Evolutionary conservation across 345 rosid genomes (phyloP).

Genomic region (Triadica sebifera): DNA sequence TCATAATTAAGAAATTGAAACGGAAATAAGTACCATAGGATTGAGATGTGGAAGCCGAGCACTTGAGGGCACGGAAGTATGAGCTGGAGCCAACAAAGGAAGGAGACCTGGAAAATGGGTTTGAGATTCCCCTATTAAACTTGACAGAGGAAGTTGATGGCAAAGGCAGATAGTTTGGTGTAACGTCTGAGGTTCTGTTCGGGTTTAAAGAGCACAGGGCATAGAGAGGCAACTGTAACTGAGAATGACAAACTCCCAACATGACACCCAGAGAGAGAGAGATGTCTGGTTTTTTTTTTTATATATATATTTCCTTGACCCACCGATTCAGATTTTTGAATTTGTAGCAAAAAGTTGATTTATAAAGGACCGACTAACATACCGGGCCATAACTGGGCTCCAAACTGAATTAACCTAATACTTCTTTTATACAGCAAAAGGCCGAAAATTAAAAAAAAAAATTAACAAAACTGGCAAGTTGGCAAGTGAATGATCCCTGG

Average conservation of each 20-base stretch:
- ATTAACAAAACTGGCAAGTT: no score
- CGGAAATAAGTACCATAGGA: conserved; percentile 38
- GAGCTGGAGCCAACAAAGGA: conserved; percentile 19
- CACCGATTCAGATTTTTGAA: no score
- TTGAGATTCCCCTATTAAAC: conserved; percentile 24
- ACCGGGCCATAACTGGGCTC: no score
- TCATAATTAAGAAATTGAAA: background rate
- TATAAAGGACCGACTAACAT: no score
- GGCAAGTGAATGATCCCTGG: no score
- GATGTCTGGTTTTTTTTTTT: background rate
- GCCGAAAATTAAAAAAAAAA: no score
- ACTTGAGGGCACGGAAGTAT: conserved; percentile 32
- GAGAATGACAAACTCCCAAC: background rate
- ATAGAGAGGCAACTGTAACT: background rate
- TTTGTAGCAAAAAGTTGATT: no score
- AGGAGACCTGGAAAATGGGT: conserved; percentile 26
- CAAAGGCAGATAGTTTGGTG: conserved; percentile 18
- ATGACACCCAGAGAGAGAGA: background rate
- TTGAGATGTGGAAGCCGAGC: conserved; percentile 44
- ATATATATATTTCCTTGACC: no score
- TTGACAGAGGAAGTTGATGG: conserved; percentile 25
- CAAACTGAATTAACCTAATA: no score
- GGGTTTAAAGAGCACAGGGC: conserved; percentile 19
- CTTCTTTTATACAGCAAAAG: no score
- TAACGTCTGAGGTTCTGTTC: conserved; percentile 44